These are phyloP conservation scores for Leccinum boreale DNA, from an alignment of 768 basidiomycete genomes.

Conservation along the genomic window DNA sequence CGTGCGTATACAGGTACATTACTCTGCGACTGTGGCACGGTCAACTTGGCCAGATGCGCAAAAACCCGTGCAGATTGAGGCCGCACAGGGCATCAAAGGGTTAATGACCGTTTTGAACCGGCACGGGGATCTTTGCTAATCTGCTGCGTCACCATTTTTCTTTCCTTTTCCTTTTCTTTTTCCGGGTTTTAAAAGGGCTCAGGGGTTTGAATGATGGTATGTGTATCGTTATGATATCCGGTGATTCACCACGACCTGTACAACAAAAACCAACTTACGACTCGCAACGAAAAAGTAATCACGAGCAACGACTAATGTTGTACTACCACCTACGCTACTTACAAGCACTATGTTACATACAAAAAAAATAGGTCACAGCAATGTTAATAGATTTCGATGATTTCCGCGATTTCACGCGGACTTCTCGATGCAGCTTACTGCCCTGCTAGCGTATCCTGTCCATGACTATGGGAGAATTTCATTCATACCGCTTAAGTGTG, in stretches of 20 bases:
- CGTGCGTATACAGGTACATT: conserved; percentile 28
- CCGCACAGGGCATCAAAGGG: conserved; percentile 34
- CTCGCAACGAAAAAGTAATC: conserved; percentile 9
- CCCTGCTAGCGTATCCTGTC: conserved; percentile 86
- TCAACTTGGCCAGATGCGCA: conserved; percentile 35
- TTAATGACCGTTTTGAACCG: conserved; percentile 38
- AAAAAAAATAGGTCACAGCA: conserved; percentile 5
- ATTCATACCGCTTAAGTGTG: conserved; percentile 16
- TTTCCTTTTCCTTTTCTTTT: conserved; percentile 11
- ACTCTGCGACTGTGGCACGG: conserved; percentile 36
- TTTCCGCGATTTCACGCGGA: conserved; percentile 16
- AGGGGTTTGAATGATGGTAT: conserved; percentile 17
- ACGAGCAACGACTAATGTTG: conserved; percentile 24
- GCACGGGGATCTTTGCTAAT: conserved; percentile 26
- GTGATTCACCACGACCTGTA: conserved; percentile 11
- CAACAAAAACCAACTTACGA: conserved; percentile 14
- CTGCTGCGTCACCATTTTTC: not conserved
- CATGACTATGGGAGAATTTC: conserved; percentile 64
- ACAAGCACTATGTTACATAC: conserved; percentile 12
- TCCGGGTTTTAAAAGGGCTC: not conserved
- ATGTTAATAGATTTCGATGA: conserved; percentile 5
- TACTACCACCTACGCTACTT: conserved; percentile 27
- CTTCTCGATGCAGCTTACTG: conserved; percentile 71
- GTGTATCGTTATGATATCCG: conserved; percentile 20
- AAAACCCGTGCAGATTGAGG: conserved; percentile 33